Base-by-base conservation (phyloP, 306 rosid genomes). In the Begonia peltatifolia region DNA sequence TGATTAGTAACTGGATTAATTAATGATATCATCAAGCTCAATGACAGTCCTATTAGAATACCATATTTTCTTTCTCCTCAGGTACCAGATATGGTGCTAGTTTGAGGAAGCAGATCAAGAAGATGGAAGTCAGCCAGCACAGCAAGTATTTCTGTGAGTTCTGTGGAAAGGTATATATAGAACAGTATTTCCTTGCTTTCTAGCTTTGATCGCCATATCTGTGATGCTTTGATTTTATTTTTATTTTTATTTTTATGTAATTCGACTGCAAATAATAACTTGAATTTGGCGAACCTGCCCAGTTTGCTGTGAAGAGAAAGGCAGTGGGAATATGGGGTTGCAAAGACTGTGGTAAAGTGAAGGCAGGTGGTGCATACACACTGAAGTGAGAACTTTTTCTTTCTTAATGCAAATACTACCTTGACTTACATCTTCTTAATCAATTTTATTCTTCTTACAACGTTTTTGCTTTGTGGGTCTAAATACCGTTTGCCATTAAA, bases 301-400 rank as follows among this genome's bases (percentile, higher is more conserved):
- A 87, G 93, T 83, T 73, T 17, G 93, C 89, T 6, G 86, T 80
- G 22, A 77, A 87, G 86, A 80, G 95, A 36, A 75, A 79, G 67
- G 93, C 82, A 9, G 95, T 82, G 3, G 88, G 93, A 46, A 79
- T 86, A 52, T 82, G 93, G 95, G 93, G 95, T 12, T 82, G 95
- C 81, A 79, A 86, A 63, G 95, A 86, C 57, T 86, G 83, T 35
- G 93, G 95, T 23, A 86, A 86, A 64, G 93, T 86, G 65, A 82
- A 86, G 58, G 92, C 86, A 9, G 88, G 95, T 9, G 93, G 95
- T 36, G 88, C 95, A 57, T 87, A 79, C 68, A 87, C 95, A 1
- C 70, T 83, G 54, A 87, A 87, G 64, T 60, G 50, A 60, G 64
- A 41, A 60, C 52, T 41, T 17, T 14, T 23, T 58, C 10, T 46